phyloP scores from a whole-genome alignment of 257 asterid species.

The Ocimum tenuiflorum region DNA sequence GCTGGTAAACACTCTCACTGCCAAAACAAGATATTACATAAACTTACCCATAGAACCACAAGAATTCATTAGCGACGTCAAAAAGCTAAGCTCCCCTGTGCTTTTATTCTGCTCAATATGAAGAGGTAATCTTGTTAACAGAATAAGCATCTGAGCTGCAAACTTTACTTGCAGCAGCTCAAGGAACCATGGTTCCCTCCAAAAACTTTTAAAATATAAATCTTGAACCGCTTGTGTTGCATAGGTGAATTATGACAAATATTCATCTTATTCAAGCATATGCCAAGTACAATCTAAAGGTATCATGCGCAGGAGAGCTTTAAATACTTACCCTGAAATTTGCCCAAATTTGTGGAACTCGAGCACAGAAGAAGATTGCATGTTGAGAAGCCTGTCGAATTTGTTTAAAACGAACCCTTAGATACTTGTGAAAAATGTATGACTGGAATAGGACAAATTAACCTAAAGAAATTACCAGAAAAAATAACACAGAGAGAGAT shows the following conservation, averaged over 20 bases:
- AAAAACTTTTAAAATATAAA: not conserved
- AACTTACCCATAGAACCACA: slow-evolving; percentile 84
- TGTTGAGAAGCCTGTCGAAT: slow-evolving; percentile 81
- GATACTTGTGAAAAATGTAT: not conserved
- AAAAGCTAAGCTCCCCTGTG: slow-evolving; percentile 92
- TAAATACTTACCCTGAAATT: slow-evolving; percentile 60
- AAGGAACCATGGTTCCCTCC: not conserved
- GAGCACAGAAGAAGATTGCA: slow-evolving; percentile 85
- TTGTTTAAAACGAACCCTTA: slow-evolving; percentile 4
- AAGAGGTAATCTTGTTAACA: slow-evolving; percentile 17
- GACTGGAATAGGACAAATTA: not conserved
- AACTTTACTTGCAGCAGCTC: not conserved
- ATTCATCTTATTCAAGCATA: not conserved
- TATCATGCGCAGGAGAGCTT: not conserved
- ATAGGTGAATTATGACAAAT: not conserved
- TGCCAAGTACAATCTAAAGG: not conserved
- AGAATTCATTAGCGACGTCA: slow-evolving; percentile 83
- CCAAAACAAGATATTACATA: slow-evolving; percentile 14
- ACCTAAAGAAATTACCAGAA: not conserved
- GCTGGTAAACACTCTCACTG: slow-evolving; percentile 96
- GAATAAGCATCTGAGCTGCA: not conserved
- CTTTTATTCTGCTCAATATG: slow-evolving; percentile 66
- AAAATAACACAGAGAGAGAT: not conserved
- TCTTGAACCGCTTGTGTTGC: not conserved
- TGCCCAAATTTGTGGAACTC: slow-evolving; percentile 84